phyloP scores from a whole-genome alignment of 2,329 filamentous ascomycete species.

The Colletotrichum chlorophyti region DNA sequence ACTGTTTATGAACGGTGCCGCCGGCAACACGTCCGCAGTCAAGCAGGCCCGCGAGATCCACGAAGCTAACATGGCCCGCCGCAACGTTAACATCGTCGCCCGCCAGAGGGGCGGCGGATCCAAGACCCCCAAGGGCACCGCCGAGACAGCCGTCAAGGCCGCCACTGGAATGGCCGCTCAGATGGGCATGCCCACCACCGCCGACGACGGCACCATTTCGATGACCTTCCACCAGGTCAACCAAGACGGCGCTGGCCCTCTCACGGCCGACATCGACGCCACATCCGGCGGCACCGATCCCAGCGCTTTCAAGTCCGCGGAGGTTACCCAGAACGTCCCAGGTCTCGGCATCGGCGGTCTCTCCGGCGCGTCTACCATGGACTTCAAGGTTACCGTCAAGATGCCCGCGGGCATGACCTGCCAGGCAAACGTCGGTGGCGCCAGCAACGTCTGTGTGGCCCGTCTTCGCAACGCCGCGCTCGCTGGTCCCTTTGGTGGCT shows the following conservation, averaged over 20 bases:
- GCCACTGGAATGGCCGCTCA: slow-evolving; percentile 64
- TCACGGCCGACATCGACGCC: slow-evolving; percentile 64
- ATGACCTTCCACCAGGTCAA: slow-evolving; percentile 75
- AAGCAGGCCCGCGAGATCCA: slow-evolving; percentile 46
- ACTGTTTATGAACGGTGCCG: slow-evolving; percentile 61
- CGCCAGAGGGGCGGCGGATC: slow-evolving; percentile 27
- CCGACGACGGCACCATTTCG: slow-evolving; percentile 69
- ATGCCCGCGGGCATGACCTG: slow-evolving; percentile 74
- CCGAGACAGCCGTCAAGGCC: slow-evolving; percentile 59
- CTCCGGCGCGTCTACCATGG: slow-evolving; percentile 64
- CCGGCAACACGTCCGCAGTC: slow-evolving; percentile 45
- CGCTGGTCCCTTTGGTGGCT: slow-evolving; percentile 71
- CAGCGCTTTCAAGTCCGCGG: slow-evolving; percentile 63
- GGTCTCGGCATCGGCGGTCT: slow-evolving; percentile 62
- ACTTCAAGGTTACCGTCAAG: slow-evolving; percentile 69
- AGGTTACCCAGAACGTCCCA: slow-evolving; percentile 67
- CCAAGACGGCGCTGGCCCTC: slow-evolving; percentile 72
- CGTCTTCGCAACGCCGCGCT: slow-evolving; percentile 66
- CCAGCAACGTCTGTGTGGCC: slow-evolving; percentile 68
- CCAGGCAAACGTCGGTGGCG: slow-evolving; percentile 63
- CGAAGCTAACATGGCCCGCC: slow-evolving; percentile 47
- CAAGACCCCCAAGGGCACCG: slow-evolving; percentile 34
- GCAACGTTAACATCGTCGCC: slow-evolving; percentile 13
- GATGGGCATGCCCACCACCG: slow-evolving; percentile 72
- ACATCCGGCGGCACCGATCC: slow-evolving; percentile 69